These are phyloP conservation scores for Trichophyton verrucosum DNA, from an alignment of 2,329 filamentous ascomycete genomes.

Conservation along the genomic window DNA sequence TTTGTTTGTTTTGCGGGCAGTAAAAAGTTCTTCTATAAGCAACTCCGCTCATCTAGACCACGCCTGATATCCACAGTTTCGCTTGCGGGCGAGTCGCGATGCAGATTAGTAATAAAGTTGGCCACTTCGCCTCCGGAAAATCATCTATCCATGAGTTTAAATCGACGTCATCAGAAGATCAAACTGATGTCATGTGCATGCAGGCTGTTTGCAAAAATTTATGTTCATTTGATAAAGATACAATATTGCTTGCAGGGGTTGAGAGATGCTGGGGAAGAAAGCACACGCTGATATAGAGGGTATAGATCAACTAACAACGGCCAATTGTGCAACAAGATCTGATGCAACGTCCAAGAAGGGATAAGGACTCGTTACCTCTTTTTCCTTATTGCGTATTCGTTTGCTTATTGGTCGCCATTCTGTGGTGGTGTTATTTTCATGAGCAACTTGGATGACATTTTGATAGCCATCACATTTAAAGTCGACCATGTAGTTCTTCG, in stretches of 20 bases:
- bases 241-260: neutral
- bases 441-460: slow-evolving; percentile 51
- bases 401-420: slow-evolving; percentile 41
- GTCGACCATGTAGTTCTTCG: slow-evolving; percentile 86
- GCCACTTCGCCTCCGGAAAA: neutral
- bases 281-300: neutral
- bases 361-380: slow-evolving; percentile 89
- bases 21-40: neutral
- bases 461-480: slow-evolving; percentile 99
- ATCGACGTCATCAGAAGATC: slow-evolving; percentile 1
- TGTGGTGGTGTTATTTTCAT: slow-evolving; percentile 20
- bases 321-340: slow-evolving; percentile 82
- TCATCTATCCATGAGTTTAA: slow-evolving; percentile 1
- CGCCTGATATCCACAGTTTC: neutral
- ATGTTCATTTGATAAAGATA: neutral
- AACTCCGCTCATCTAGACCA: slow-evolving; percentile 1
- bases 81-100: neutral
- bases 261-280: neutral
- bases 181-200: neutral
- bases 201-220: neutral
- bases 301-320: slow-evolving; percentile 54
- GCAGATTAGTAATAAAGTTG: neutral
- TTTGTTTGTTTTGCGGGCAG: neutral
- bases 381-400: slow-evolving; percentile 57
- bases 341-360: slow-evolving; percentile 92